Evolutionary conservation across 345 rosid genomes (phyloP), one percentile per base, ranked within the genome.

Genomic region (Populus davidiana): DNA sequence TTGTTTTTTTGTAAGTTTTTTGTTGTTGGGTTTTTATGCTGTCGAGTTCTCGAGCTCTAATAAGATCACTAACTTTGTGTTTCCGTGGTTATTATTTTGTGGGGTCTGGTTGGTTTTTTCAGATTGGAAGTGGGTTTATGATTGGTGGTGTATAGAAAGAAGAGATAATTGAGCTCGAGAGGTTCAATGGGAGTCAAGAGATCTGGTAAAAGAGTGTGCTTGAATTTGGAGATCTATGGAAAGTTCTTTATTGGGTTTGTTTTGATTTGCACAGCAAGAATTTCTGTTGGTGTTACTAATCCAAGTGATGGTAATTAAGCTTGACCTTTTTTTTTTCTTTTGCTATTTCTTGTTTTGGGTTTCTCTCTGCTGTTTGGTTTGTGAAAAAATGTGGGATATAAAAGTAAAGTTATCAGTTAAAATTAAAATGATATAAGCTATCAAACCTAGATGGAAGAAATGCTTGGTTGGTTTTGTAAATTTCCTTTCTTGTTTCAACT

Each of bases 301-400:
- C 91, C 93, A 70, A 72, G 23, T 69, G 99, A 95, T 83, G 99
- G 99, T 92, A 86, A 88, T 71, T 52, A n/a, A 70, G 43, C 41
- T 20, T 27, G 20, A 66, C 62, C 67, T 23, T 8, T 47, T 33
- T 16, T 39, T 12, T 25, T 29, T 31, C 2, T 25, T 56, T 3
- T 67, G 2, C 9, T 16, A 29, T 27, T 56, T 17, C 2, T 49
- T 35, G 5, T 20, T 35, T 0, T 44, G 5, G 27, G 23, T 61
- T 27, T 33, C 75, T 44, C 20, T 44, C 10, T 14, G 20, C 31
- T 27, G 31, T 64, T 71, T 71, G 71, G 71, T 59, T 63, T 17
- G 25, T 38, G 36, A 43, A 72, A 52, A 39, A 78, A 78, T 52
- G 66, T 38, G n/a, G 81, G 61, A 27, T 39, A 5, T 44, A 41